A percentile compares a stretch with the other conserved stretches of the same genome.
Conservation (phyloP, 2,329 filamentous ascomycete species). For the Alternaria sp. region DNA sequence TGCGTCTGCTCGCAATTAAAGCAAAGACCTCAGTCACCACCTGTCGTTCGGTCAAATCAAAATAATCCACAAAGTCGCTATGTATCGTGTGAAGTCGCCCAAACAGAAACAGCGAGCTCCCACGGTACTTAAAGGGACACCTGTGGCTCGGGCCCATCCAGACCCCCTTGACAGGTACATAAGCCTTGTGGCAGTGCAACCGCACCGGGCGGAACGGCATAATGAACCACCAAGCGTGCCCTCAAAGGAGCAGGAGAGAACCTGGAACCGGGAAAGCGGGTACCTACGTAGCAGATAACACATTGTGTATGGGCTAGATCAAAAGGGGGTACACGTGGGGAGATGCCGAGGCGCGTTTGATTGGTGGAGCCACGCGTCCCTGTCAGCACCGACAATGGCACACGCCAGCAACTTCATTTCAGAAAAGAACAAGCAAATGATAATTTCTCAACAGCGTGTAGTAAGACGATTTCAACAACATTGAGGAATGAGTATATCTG, state of each 20-base stretch:
- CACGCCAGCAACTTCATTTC: not conserved
- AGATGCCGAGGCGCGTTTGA: not conserved
- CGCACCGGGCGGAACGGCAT: not conserved
- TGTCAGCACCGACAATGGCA: not conserved
- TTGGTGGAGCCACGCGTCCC: not conserved
- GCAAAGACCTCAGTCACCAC: not conserved
- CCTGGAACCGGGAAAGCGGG: not conserved
- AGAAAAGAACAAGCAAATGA: not conserved
- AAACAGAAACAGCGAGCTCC: not conserved
- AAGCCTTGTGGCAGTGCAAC: not conserved
- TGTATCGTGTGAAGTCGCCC: not conserved
- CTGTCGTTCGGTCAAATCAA: not conserved
- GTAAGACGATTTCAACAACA: rapidly evolving
- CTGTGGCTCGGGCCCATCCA: not conserved
- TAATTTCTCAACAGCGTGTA: not conserved
- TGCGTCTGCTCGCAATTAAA: not conserved
- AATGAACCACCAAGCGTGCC: not conserved
- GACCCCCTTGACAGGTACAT: not conserved
- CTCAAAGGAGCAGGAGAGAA: not conserved
- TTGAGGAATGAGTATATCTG: not conserved
- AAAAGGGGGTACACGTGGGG: not conserved
- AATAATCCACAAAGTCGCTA: not conserved
- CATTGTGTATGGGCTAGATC: not conserved
- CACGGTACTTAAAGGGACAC: not conserved
- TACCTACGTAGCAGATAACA: not conserved